Conservation (phyloP, 768 basidiomycete species). For the Cystofilobasidium capitatum region DNA sequence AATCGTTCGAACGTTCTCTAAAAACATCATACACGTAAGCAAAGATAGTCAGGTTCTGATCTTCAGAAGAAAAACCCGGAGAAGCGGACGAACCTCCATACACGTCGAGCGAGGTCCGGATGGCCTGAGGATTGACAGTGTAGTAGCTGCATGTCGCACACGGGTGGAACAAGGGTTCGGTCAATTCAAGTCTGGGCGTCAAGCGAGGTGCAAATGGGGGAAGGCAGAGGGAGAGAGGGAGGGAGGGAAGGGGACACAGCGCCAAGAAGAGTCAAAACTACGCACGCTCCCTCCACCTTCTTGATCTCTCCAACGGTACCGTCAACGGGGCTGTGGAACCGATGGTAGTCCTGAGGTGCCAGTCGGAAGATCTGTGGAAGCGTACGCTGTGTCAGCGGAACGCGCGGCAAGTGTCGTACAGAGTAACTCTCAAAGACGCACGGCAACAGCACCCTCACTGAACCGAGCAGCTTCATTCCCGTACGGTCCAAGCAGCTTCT, state of each 20-base stretch:
- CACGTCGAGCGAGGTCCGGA: conserved; percentile 53
- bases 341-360: conserved; percentile 89
- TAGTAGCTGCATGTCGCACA: too few species aligned
- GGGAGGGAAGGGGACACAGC: neutral
- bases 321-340: conserved; percentile 71
- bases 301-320: conserved; percentile 74
- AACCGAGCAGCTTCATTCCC: conserved; percentile 60
- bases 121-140: conserved; percentile 94
- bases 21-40: too few species aligned
- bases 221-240: neutral
- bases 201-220: neutral
- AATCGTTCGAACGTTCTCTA: conserved; percentile 88
- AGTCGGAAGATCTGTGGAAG: conserved; percentile 40
- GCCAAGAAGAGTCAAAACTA: too few species aligned
- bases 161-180: too few species aligned
- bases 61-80: conserved; percentile 61
- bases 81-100: neutral
- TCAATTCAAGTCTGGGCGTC: too few species aligned
- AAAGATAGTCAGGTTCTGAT: too few species aligned
- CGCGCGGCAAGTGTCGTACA: conserved; percentile 2
- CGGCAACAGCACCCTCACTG: conserved; percentile 63
- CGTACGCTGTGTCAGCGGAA: too few species aligned
- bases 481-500: conserved; percentile 66
- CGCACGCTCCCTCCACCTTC: conserved; percentile 78
- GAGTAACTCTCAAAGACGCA: conserved; percentile 58